These are phyloP conservation scores for Cunninghamia lanceolata DNA, from an alignment of 75 land plant genomes.

Conservation along the genomic window DNA sequence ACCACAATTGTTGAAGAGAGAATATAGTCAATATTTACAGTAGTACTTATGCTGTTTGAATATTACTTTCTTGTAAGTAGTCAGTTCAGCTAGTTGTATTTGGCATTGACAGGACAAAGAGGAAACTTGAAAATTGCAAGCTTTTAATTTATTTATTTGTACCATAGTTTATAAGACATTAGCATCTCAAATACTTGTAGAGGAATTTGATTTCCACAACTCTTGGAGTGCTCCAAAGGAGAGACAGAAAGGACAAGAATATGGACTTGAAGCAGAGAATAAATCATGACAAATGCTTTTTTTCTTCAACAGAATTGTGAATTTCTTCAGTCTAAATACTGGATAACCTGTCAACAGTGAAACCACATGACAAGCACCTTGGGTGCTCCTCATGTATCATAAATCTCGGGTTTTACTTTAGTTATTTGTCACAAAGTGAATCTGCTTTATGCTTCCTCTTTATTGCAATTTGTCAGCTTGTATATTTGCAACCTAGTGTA, in stretches of 20 bases:
- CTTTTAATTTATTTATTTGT: not conserved
- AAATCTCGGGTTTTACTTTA: too few species aligned
- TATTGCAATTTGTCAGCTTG: too few species aligned
- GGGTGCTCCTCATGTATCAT: too few species aligned
- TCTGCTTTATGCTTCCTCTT: too few species aligned
- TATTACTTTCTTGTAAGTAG: not conserved
- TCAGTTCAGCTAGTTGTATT: not conserved
- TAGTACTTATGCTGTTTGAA: not conserved
- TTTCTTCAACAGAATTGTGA: too few species aligned
- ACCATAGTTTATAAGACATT: not conserved
- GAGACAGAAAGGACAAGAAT: not conserved
- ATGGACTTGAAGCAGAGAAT: too few species aligned
- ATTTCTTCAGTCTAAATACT: too few species aligned
- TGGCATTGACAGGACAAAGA: not conserved
- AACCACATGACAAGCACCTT: too few species aligned
- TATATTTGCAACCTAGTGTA: too few species aligned
- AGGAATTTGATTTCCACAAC: not conserved
- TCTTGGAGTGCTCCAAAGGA: not conserved
- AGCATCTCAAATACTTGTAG: not conserved
- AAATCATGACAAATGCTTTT: too few species aligned
- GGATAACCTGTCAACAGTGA: too few species aligned
- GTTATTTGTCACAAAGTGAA: too few species aligned
- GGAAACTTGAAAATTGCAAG: not conserved
- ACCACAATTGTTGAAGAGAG: conserved; percentile 48
- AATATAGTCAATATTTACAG: conserved; percentile 12